Percentiles rank a stretch among this genome's conserved stretches.
phyloP scores from a whole-genome alignment of 768 basidiomycete genomes.

The Pulveroboletus sp. region DNA sequence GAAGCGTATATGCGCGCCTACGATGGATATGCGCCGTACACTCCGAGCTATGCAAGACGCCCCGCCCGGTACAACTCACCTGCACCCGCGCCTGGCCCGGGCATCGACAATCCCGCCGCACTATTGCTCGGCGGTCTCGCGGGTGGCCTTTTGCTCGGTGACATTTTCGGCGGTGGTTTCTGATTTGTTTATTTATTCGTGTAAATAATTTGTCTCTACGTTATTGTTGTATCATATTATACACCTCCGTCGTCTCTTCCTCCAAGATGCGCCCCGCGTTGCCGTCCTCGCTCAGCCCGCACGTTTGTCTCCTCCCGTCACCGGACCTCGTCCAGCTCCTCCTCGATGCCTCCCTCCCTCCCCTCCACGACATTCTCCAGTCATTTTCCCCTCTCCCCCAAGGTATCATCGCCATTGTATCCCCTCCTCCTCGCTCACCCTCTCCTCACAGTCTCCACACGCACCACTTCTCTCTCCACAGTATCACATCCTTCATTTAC shows the following conservation, averaged over 20 bases:
- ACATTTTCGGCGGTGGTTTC: constrained; percentile 40
- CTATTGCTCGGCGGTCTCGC: constrained; percentile 43
- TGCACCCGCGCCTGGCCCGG: not conserved
- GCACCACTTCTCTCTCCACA: constrained; percentile 69
- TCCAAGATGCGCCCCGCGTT: constrained; percentile 48
- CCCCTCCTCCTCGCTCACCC: constrained; percentile 3
- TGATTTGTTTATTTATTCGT: constrained; percentile 20
- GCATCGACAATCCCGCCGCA: constrained; percentile 8
- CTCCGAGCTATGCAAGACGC: constrained; percentile 14
- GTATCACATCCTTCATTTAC: constrained; percentile 71
- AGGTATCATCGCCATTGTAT: constrained; percentile 42
- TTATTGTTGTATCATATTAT: no score
- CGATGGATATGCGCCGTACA: constrained; percentile 30
- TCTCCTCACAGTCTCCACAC: constrained; percentile 62
- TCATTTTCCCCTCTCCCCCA: constrained; percentile 83
- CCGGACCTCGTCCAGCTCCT: constrained; percentile 67
- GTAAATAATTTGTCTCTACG: not conserved
- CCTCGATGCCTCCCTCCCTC: constrained; percentile 56
- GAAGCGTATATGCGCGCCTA: constrained; percentile 35
- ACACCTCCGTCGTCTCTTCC: not conserved
- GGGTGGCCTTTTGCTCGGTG: constrained; percentile 50
- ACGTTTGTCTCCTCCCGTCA: constrained; percentile 72
- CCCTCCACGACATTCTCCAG: constrained; percentile 72
- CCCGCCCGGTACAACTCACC: not conserved
- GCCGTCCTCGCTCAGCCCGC: constrained; percentile 77